Conservation (phyloP, 495 filamentous ascomycete species). For the Neurospora sp. region DNA sequence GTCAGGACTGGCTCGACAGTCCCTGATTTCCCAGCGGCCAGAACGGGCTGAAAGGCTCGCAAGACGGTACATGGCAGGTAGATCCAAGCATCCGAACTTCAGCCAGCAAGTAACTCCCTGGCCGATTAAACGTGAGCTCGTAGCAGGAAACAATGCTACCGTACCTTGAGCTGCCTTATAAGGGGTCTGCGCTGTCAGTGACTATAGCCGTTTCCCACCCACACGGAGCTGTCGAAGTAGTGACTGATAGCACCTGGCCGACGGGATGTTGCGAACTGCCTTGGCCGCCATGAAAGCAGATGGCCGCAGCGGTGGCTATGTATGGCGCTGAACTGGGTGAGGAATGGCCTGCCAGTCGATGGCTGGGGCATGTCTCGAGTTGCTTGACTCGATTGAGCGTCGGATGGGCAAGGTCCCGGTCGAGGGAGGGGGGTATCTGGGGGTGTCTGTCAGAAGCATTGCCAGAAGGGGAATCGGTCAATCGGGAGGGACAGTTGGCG, state of each 20-base stretch:
- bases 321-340: not conserved
- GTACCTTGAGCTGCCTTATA: not conserved
- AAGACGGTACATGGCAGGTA: not conserved
- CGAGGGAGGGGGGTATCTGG: slow-evolving; percentile 6
- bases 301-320: not conserved
- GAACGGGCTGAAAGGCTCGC: slow-evolving; percentile 1
- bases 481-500: not conserved
- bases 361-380: not conserved
- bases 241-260: not conserved
- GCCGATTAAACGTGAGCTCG: not conserved
- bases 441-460: slow-evolving; percentile 6
- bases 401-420: slow-evolving; percentile 9
- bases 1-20: slow-evolving; percentile 1
- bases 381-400: slow-evolving; percentile 20
- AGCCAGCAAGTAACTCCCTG: not conserved
- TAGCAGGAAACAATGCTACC: not conserved
- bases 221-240: not conserved
- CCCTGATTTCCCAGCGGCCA: slow-evolving; percentile 1
- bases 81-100: not conserved
- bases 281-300: not conserved
- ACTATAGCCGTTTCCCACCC: not conserved
- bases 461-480: not conserved
- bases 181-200: not conserved
- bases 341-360: not conserved
- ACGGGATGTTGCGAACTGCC: not conserved